Conservation (phyloP, 176 grass and related monocot genomes). For the Phoenix dactylifera region DNA sequence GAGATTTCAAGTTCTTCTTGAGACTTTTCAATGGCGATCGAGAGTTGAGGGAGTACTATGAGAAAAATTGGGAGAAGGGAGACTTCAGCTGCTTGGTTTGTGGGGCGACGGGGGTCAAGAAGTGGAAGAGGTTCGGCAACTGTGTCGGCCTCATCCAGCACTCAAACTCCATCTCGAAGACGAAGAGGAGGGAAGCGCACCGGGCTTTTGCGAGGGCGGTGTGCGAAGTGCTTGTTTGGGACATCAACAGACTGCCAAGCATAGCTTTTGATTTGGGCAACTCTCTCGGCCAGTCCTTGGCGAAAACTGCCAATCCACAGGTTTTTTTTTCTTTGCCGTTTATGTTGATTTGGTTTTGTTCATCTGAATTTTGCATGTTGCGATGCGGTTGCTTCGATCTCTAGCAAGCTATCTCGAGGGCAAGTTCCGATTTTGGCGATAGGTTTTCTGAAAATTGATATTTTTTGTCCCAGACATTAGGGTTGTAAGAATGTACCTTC, state of each 20-base stretch:
- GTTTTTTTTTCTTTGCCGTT: not conserved
- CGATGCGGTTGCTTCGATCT: too few relatives aligned
- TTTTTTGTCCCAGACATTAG: too few relatives aligned
- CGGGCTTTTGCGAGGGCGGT: conserved; percentile 38
- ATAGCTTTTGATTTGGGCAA: conserved; percentile 29
- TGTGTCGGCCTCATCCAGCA: conserved; percentile 48
- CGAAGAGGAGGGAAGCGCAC: conserved; percentile 32
- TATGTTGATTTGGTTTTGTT: too few relatives aligned
- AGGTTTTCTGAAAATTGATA: too few relatives aligned
- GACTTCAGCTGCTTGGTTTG: conserved; percentile 67
- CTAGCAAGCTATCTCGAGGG: too few relatives aligned
- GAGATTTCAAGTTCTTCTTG: conserved; percentile 10
- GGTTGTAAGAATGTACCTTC: too few relatives aligned
- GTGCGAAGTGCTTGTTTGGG: conserved; percentile 58
- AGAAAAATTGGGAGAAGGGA: conserved; percentile 30
- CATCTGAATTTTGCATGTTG: too few relatives aligned
- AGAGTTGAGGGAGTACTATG: conserved; percentile 38
- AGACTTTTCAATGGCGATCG: conserved; percentile 7
- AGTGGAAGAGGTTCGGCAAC: conserved; percentile 23
- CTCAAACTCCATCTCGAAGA: conserved; percentile 18
- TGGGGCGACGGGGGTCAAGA: conserved; percentile 19
- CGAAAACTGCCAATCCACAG: not conserved
- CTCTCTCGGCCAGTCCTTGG: conserved; percentile 25
- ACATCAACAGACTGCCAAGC: conserved; percentile 32
- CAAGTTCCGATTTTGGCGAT: too few relatives aligned